Conservation (phyloP, 108 stramenopile genomes). For the Fragilariopsis cylindrus region DNA sequence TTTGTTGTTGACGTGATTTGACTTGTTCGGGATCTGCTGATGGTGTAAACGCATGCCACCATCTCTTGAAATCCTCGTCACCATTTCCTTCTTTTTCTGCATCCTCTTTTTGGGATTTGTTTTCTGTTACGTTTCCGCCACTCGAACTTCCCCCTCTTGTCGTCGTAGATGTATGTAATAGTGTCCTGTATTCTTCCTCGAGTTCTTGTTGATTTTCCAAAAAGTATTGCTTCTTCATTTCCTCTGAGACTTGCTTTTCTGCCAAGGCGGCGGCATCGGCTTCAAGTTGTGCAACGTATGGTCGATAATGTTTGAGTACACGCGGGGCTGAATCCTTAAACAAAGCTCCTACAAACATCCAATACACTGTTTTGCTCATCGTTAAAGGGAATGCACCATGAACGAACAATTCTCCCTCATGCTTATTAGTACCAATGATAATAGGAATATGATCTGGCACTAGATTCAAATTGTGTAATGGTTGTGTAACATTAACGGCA, state of each 20-base stretch:
- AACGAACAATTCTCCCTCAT: conserved; percentile 89
- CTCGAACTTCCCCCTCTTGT: conserved; percentile 6
- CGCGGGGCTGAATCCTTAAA: conserved; percentile 67
- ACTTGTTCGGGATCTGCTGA: conserved; percentile 22
- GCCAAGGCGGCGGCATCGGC: conserved; percentile 54
- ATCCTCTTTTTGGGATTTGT: neutral
- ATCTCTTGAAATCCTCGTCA: conserved; percentile 4
- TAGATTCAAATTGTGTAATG: conserved; percentile 50
- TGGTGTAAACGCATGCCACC: neutral
- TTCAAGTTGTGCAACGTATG: conserved; percentile 56
- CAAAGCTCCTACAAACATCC: conserved; percentile 81
- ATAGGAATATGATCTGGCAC: conserved; percentile 73
- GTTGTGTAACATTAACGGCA: conserved; percentile 74
- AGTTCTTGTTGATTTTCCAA: conserved; percentile 52
- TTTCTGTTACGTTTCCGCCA: neutral
- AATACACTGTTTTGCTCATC: conserved; percentile 82
- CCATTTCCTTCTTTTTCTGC: neutral
- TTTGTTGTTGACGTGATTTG: conserved; percentile 18
- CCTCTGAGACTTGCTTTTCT: conserved; percentile 49
- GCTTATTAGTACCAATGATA: conserved; percentile 71
- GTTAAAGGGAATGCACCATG: conserved; percentile 75
- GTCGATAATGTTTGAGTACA: conserved; percentile 66
- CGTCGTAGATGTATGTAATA: conserved; percentile 25
- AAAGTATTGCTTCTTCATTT: conserved; percentile 55
- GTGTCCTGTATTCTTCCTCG: conserved; percentile 48